phyloP scores from a whole-genome alignment of 2,329 filamentous ascomycete genomes.

The Aspergillus flavus region DNA sequence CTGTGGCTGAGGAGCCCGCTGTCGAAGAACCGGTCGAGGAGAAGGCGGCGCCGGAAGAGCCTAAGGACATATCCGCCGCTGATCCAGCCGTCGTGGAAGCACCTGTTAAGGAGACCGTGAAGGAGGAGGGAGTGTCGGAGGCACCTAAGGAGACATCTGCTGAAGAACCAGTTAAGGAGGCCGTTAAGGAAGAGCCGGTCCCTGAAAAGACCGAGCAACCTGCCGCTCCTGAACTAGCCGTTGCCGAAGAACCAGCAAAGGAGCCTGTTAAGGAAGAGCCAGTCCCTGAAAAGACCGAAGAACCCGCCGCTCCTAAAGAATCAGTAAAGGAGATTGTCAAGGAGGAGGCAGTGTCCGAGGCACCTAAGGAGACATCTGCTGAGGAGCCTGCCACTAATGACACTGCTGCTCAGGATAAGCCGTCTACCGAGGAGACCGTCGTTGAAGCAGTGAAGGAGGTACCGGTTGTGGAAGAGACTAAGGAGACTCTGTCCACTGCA shows the following conservation, averaged over 20 bases:
- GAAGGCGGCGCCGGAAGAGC: neutral
- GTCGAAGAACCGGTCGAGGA: neutral
- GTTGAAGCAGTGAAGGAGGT: neutral
- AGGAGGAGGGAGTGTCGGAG: constrained; percentile 12
- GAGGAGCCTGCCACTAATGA: neutral
- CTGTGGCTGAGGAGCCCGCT: neutral
- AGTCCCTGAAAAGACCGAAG: constrained; percentile 10
- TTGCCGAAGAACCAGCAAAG: constrained; percentile 4
- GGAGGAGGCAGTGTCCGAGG: neutral
- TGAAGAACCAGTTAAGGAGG: constrained; percentile 11
- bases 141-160: constrained; percentile 3
- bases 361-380: neutral
- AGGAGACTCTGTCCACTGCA: neutral
- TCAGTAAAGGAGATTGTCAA: neutral
- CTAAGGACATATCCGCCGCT: neutral
- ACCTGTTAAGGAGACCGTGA: neutral
- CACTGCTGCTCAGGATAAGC: neutral
- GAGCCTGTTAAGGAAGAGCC: constrained; percentile 13
- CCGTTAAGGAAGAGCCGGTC: constrained; percentile 12
- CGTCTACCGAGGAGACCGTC: neutral
- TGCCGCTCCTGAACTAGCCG: constrained; percentile 5
- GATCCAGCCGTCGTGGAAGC: constrained; percentile 7
- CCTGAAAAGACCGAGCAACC: constrained; percentile 12
- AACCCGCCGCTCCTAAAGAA: constrained; percentile 7
- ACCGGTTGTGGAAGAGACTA: neutral